A percentile compares a stretch with the other conserved stretches of the same genome.
These are phyloP conservation scores for Fusarium luffae DNA, from an alignment of 2,329 filamentous ascomycete genomes.

Conservation along the genomic window DNA sequence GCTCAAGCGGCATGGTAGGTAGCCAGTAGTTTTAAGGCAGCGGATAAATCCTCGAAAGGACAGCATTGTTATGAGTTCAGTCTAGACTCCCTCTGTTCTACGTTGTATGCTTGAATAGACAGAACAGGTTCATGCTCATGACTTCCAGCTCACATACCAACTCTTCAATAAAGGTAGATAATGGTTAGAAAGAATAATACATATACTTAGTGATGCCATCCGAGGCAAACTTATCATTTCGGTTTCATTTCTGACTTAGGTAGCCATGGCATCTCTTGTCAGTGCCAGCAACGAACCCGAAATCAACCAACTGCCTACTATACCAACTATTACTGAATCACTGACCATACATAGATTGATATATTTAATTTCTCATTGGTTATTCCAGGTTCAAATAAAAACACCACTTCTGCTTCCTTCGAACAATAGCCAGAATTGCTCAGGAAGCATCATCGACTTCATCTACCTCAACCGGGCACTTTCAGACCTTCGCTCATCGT, in stretches of 20 bases:
- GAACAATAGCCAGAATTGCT: neutral
- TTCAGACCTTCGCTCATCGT: neutral
- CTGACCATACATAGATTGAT: neutral
- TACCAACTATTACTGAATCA: constrained; percentile 8
- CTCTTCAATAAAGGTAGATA: neutral
- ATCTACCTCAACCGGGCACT: neutral
- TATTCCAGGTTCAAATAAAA: neutral
- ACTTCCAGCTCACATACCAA: neutral
- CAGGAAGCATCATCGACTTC: neutral
- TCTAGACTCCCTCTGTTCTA: neutral
- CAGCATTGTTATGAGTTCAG: neutral
- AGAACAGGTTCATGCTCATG: neutral
- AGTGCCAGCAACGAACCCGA: neutral
- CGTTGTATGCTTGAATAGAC: neutral
- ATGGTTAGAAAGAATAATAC: too few relatives aligned
- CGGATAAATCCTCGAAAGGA: too few relatives aligned
- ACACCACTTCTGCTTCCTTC: neutral
- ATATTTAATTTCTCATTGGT: neutral
- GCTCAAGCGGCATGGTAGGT: too few relatives aligned
- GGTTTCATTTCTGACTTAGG: neutral
- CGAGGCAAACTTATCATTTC: too few relatives aligned
- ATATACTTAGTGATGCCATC: too few relatives aligned
- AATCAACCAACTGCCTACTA: neutral
- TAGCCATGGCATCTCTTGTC: neutral
- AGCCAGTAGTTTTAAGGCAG: too few relatives aligned